Evolutionary conservation across 306 rosid genomes (phyloP).

Genomic region (Quercus robur): DNA sequence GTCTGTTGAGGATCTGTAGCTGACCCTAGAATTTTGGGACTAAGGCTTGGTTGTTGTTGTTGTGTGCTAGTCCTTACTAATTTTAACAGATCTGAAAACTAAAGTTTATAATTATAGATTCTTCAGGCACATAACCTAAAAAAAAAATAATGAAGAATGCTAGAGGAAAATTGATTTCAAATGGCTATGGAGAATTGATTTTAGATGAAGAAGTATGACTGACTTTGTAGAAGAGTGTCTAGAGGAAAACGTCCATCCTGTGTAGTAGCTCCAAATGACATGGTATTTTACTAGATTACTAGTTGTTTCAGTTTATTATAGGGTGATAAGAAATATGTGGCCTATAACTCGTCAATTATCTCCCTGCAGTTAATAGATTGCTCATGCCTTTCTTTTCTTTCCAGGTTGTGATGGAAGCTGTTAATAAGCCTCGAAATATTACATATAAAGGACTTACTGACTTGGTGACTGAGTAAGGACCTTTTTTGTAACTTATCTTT

Average conservation of each 20-base stretch:
- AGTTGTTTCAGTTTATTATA: background rate
- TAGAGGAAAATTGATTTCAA: background rate
- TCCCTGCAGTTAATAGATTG: background rate
- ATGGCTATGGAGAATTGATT: background rate
- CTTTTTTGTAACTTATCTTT: background rate
- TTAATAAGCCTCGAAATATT: constrained; percentile 80
- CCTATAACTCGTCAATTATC: background rate
- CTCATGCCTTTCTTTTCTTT: constrained; percentile 18
- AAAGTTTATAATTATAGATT: background rate
- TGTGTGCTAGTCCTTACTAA: background rate
- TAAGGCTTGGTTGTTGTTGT: no score
- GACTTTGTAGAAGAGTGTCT: background rate
- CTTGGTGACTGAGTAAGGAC: constrained; percentile 97
- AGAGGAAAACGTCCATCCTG: background rate
- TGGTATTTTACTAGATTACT: background rate
- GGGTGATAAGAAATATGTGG: background rate
- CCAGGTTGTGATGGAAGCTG: constrained; percentile 98
- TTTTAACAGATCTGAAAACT: background rate
- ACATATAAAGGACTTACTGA: constrained; percentile 89
- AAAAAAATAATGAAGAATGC: no score
- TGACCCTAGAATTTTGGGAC: no score
- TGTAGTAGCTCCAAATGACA: background rate
- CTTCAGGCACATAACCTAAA: background rate
- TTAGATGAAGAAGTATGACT: background rate
- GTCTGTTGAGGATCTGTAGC: no score